Conservation (phyloP, 129 eudicot genomes). For the Heracleum sosnowskyi region DNA sequence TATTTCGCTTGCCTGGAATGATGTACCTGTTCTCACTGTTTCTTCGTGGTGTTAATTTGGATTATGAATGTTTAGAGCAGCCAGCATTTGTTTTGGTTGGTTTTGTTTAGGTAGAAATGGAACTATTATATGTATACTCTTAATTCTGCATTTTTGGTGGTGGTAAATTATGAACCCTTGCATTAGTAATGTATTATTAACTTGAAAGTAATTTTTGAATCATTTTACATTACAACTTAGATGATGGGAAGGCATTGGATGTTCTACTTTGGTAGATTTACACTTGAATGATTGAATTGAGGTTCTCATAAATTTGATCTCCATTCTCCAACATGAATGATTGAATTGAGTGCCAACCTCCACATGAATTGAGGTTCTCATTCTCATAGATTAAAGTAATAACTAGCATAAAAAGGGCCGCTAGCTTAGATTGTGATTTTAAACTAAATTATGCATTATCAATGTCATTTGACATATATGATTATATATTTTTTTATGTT, state of each 20-base stretch:
- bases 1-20: conserved; percentile 85
- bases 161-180: conserved; percentile 1
- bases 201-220: neutral
- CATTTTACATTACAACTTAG: neutral
- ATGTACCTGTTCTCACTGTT: conserved; percentile 70
- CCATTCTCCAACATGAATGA: too few species aligned
- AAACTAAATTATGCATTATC: too few species aligned
- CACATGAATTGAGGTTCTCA: too few species aligned
- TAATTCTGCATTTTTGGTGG: neutral
- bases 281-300: neutral
- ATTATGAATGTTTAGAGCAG: neutral
- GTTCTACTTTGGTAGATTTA: neutral
- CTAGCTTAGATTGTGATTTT: too few species aligned
- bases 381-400: too few species aligned
- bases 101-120: conserved; percentile 1
- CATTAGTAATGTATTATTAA: neutral
- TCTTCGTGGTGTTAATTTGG: conserved; percentile 71
- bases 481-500: too few species aligned
- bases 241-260: neutral
- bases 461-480: too few species aligned
- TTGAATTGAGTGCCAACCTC: too few species aligned
- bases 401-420: too few species aligned
- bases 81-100: conserved; percentile 1
- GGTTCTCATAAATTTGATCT: neutral
- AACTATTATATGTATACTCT: neutral